Evolutionary conservation across 108 stramenopile species (phyloP), one percentile per base, ranked within the genome.

Genomic region (Skeletonema tropicum): DNA sequence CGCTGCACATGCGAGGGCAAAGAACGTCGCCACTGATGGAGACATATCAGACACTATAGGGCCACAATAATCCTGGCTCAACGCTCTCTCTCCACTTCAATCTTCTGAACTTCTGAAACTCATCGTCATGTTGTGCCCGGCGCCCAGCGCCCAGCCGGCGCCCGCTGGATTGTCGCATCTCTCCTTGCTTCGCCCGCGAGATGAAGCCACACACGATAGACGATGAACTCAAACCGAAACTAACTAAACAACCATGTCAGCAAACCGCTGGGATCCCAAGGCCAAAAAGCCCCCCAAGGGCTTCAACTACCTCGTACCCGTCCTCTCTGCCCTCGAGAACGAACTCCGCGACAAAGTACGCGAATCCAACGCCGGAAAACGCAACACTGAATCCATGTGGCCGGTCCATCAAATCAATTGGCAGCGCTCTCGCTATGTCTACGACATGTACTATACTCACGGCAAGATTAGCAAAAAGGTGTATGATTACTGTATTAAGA

Each of bases 361-460:
- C 74, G 97, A 98, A 71, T 85, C 90, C 57, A 98, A 98, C 70
- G 97, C 93, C 63, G 97, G 94, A n/a, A 94, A 97, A 77, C 96
- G 99, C 65, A 99, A 98, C 73, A 95, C 92, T 30, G 99, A 99
- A 89, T 82, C 89, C 58, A 86, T 98, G 86, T 99, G 99, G 99
- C 98, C 99, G 6, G 97, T 99, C 35, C 97, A 99, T 85, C 99
- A 99, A 83, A 98, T 99, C 86, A 99, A 97, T 62, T 98, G 98
- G 97, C 99, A 99, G 82, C 87, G 95, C 57, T 94, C 95, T 0
- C 89, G 99, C 9, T 99, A 99, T 87, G 85, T 99, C 25, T 99
- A 98, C 79, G 98, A 99, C 75, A 91, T 99, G 97, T 99, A 92
- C 74, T 98, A 99, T 91, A 92, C 90, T 15, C 93, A 99, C 85